Base-by-base conservation (phyloP, 148 eudicot genomes). In the Amaranthus palmeri region DNA sequence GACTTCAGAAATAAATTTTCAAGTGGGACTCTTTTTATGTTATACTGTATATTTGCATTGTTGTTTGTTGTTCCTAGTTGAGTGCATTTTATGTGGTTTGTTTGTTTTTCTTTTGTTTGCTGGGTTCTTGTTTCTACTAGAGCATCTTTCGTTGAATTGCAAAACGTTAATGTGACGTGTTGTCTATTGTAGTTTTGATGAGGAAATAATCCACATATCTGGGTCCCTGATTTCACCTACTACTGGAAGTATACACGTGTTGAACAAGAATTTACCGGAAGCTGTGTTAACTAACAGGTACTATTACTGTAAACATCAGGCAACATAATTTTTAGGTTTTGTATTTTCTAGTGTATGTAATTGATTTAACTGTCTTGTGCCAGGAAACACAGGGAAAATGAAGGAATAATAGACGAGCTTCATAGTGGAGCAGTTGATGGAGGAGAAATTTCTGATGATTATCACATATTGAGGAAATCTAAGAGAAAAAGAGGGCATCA, bases 151-250 rank as follows among this genome's bases (percentile, higher is more conserved):
- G 43, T 7, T 10, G 50, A 50, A 12, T n/a, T 13, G 11, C 0
- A 43, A 0, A 17, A 52, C 3, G 15, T 14, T 63, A 8, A 71
- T 44, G 47, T 53, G 65, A 55, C 17, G 55, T 60, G 60, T 1
- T n/a, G 4, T 55, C 56, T 69, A 36, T 17, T 82, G 74, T 78
- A 93, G 98, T 80, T 93, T 93, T 71, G 88, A 91, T 74, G 96
- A 91, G 72, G 98, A 93, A 74, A 82, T 84, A 74, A 85, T 93
- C 54, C 96, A 91, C 68, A 78, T 91, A 4, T 78, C 87, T 48
- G 98, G 96, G 60, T 90, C 96, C 54, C 79, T 93, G 78, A 71
- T 74, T 73, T 88, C 90, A 73, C 67, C 79, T 12, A 70, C 76
- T 56, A 93, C 98, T 43, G 98, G 98, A 79, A 80, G 71, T 76